Conservation (phyloP, 352 stramenopile species). For the Pythium apleroticum region DNA sequence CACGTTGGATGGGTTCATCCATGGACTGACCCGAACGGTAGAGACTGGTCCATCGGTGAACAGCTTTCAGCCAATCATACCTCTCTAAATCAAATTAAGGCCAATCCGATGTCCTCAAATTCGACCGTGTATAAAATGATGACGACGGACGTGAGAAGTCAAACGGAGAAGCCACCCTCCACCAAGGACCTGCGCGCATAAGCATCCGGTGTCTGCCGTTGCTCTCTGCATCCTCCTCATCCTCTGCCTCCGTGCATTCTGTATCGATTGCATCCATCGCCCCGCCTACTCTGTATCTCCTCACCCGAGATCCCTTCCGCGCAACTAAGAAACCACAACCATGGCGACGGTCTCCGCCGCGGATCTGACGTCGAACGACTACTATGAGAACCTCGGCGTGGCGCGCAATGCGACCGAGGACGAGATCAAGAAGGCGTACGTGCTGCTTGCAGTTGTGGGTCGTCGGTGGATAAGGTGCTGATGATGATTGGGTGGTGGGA, state of each 20-base stretch:
- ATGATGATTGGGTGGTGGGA: not conserved
- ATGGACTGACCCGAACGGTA: conserved; percentile 1
- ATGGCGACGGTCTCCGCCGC: conserved; percentile 20
- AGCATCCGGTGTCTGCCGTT: not conserved
- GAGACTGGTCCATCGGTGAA: not conserved
- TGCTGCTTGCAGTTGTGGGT: conserved; percentile 7
- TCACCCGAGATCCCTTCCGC: not conserved
- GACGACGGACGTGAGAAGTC: not conserved
- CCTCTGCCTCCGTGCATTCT: not conserved
- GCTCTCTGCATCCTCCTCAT: not conserved
- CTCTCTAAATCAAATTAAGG: not conserved
- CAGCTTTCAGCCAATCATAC: conserved; percentile 8
- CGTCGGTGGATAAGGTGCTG: too few species aligned
- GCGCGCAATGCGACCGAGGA: conserved; percentile 59
- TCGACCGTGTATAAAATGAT: not conserved
- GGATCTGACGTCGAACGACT: conserved; percentile 73
- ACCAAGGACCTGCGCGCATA: too few species aligned
- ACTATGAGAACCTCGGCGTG: conserved; percentile 87
- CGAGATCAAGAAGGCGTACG: conserved; percentile 87
- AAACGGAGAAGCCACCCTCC: not conserved
- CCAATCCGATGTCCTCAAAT: not conserved
- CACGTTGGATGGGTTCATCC: conserved; percentile 3
- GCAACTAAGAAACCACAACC: not conserved
- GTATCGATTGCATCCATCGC: too few species aligned
- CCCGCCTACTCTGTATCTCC: not conserved